Evolutionary conservation across 1,284 basidiomycete genomes (phyloP).

Genomic region (Coniophora puteana): DNA sequence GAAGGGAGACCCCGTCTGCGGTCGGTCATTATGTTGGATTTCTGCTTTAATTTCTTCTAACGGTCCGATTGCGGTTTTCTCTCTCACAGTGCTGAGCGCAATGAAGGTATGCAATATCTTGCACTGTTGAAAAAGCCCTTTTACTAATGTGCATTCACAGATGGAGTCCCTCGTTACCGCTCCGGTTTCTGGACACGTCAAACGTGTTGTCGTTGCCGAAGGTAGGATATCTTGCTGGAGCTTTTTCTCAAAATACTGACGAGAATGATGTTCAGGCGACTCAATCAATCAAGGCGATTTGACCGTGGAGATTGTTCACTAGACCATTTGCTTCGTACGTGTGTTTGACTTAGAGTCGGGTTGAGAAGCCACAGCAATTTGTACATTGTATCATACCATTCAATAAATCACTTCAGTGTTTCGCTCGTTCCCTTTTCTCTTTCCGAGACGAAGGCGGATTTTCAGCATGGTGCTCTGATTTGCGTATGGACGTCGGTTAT

Average conservation of each 20-base stretch:
- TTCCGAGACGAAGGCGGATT: not conserved
- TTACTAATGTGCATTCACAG: conserved; percentile 38
- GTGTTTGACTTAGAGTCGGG: not conserved
- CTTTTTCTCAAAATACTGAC: conserved; percentile 5
- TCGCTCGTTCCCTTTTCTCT: not conserved
- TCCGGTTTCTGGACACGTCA: conserved; percentile 93
- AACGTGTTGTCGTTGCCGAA: conserved; percentile 86
- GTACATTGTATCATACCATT: conserved; percentile 19
- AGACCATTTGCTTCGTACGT: too few relatives aligned
- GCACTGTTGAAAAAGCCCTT: conserved; percentile 8
- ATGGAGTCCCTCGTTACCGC: conserved; percentile 97
- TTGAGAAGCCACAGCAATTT: too few relatives aligned
- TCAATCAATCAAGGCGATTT: conserved; percentile 88
- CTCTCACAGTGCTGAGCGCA: conserved; percentile 71
- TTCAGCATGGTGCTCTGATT: not conserved
- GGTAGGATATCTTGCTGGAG: conserved; percentile 40
- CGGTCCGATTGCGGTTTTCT: conserved; percentile 11
- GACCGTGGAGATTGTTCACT: conserved; percentile 81
- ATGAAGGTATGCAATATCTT: conserved; percentile 70
- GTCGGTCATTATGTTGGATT: conserved; percentile 36
- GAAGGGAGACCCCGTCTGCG: conserved; percentile 92
- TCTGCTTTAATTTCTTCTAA: not conserved
- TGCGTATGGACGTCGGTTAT: too few relatives aligned
- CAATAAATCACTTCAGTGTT: not conserved
- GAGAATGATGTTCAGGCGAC: conserved; percentile 51